Percentiles rank a stretch among this genome's conserved stretches.
These are phyloP conservation scores for Naganishia albida DNA, from an alignment of 1,284 basidiomycete species.

Conservation along the genomic window DNA sequence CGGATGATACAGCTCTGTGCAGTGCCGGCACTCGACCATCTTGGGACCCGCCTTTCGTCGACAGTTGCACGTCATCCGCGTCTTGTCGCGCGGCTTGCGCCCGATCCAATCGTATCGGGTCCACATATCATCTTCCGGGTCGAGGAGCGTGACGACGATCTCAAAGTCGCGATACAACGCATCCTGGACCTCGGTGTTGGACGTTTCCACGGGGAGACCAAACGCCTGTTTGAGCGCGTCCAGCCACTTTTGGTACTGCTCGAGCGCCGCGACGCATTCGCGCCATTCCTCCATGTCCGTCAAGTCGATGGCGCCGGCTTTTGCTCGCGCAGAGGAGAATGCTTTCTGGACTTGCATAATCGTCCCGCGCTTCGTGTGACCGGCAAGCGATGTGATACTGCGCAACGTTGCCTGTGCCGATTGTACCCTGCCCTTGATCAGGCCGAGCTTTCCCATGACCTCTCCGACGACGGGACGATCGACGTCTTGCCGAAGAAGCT, in stretches of 20 bases:
- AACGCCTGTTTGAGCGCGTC: conserved; percentile 17
- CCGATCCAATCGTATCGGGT: not conserved
- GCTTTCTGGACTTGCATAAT: conserved; percentile 27
- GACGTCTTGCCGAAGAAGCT: conserved; percentile 12
- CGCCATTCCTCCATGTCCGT: conserved; percentile 27
- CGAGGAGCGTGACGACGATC: conserved; percentile 14
- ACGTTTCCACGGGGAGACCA: conserved; percentile 13
- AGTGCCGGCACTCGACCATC: conserved; percentile 33
- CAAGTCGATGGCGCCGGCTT: conserved; percentile 26
- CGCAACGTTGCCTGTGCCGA: conserved; percentile 12
- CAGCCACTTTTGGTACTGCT: conserved; percentile 29
- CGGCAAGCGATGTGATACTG: conserved; percentile 21
- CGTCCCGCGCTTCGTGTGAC: conserved; percentile 18
- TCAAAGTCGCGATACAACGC: conserved; percentile 6
- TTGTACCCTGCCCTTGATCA: conserved; percentile 21
- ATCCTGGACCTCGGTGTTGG: conserved; percentile 14
- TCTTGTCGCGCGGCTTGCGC: conserved; percentile 1
- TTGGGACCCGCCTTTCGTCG: conserved; percentile 23
- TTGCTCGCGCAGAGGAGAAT: conserved; percentile 22
- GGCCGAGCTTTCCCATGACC: conserved; percentile 26
- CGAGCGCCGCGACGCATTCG: conserved; percentile 7
- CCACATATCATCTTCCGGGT: conserved; percentile 24
- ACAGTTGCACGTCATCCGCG: conserved; percentile 29
- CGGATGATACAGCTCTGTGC: conserved; percentile 33
- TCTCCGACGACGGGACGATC: conserved; percentile 29